phyloP scores from a whole-genome alignment of 1,284 basidiomycete genomes.

The Sporisorium sorghi region DNA sequence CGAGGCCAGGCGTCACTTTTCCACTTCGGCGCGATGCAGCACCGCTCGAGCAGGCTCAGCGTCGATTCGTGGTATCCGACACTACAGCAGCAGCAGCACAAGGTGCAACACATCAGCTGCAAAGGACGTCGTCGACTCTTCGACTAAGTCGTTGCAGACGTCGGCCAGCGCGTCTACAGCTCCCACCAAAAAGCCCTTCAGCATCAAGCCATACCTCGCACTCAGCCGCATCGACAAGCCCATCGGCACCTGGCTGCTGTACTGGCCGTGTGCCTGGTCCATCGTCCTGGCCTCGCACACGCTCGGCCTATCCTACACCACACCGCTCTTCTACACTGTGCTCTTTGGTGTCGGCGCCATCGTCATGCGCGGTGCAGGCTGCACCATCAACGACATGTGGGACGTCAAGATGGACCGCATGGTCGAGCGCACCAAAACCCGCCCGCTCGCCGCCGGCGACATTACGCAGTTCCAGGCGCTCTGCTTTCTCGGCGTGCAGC shows the following conservation, averaged over 20 bases:
- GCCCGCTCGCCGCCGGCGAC: conserved; percentile 84
- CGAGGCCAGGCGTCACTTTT: conserved; percentile 26
- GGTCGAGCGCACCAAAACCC: conserved; percentile 79
- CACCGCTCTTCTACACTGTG: conserved; percentile 70
- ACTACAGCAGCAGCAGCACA: conserved; percentile 21
- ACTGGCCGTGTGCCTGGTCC: conserved; percentile 81
- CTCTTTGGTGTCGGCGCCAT: conserved; percentile 91
- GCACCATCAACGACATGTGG: conserved; percentile 99
- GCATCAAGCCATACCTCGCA: conserved; percentile 79
- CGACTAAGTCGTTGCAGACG: background rate
- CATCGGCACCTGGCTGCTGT: conserved; percentile 89
- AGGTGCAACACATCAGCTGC: background rate
- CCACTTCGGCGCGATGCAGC: conserved; percentile 13
- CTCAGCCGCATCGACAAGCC: conserved; percentile 93
- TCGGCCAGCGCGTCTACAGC: background rate
- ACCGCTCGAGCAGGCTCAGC: background rate
- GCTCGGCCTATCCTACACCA: conserved; percentile 45
- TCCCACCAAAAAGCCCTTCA: conserved; percentile 30
- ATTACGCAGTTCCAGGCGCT: conserved; percentile 82
- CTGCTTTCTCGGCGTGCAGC: conserved; percentile 84
- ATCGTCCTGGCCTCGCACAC: conserved; percentile 65
- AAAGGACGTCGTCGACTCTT: background rate
- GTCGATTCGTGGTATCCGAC: background rate
- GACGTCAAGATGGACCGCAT: conserved; percentile 88
- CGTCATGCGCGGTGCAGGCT: conserved; percentile 97